Percentiles rank a stretch among this genome's conserved stretches.
phyloP scores from a whole-genome alignment of 176 grass and related monocot genomes.

The Juncus effusus region DNA sequence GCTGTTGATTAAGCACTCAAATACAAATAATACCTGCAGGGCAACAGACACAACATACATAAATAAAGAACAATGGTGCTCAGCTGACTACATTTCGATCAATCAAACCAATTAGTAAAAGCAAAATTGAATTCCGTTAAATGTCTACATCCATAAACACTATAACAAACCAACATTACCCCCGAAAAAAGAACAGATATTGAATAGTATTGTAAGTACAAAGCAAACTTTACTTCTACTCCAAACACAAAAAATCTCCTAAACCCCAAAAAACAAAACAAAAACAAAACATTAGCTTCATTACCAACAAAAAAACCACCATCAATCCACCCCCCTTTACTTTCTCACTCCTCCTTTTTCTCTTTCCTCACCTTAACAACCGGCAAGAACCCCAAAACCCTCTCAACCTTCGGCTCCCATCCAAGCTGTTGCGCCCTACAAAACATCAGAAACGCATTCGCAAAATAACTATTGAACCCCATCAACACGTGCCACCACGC shows the following conservation, averaged over 20 bases:
- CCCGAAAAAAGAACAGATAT: conserved; percentile 1
- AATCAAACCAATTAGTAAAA: conserved; percentile 18
- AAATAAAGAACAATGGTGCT: no score
- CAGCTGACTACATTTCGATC: no score
- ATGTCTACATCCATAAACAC: conserved; percentile 20
- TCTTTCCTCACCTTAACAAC: conserved; percentile 77
- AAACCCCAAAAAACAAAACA: conserved; percentile 35
- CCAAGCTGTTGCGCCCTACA: conserved; percentile 72
- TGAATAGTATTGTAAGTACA: conserved; percentile 50
- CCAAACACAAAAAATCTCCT: conserved; percentile 39
- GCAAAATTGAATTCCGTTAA: conserved; percentile 29
- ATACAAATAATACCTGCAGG: no score
- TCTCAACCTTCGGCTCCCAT: conserved; percentile 50
- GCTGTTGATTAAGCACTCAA: no score
- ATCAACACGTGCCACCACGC: conserved; percentile 92
- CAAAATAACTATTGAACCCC: conserved; percentile 83
- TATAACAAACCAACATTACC: conserved; percentile 9
- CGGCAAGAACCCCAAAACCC: conserved; percentile 56
- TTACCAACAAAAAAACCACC: conserved; percentile 49
- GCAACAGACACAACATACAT: no score
- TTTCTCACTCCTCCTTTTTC: conserved; percentile 43
- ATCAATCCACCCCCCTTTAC: conserved; percentile 23
- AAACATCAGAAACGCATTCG: conserved; percentile 87
- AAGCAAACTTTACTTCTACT: conserved; percentile 50
- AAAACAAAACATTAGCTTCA: conserved; percentile 46